Evolutionary conservation across 2,329 filamentous ascomycete genomes (phyloP), one percentile per base, ranked within the genome.

Genomic region (Beauveria australis): DNA sequence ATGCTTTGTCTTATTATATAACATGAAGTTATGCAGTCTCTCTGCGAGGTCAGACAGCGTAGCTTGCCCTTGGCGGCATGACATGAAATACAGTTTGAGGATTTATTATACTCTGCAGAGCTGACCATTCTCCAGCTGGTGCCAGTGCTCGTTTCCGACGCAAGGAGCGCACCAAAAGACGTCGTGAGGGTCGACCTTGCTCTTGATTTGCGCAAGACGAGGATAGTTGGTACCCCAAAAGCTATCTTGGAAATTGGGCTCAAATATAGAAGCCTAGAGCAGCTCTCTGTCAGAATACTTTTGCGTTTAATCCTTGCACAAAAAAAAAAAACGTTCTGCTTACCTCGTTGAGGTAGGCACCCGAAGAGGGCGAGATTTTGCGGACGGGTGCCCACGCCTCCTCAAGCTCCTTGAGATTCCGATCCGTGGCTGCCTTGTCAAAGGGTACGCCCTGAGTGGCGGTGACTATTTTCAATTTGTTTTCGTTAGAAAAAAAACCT

Each of bases 141-240:
- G 55, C 75, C 76, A 79, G 0, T 67, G 65, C 49, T 79, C 76
- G 57, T 73, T 78, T 0, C 79, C 78, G 0, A 81, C 77, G 59
- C 78, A 81, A 0, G 77, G 73, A 14, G 73, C 65, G 61, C 79
- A 81, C 72, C 78, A 80, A 16, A 83, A 75, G 1, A 81, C 71
- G 55, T 79, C 78, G 0, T 68, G 60, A 0, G 79, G 79, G 62
- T 83, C 79, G n/a, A 79, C 67, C 1, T 63, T 49, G 14, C 71
- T 70, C 69, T 83, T 82, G 57, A 82, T 77, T 14, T 66, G 51
- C 0, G 77, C 64, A 3, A 82, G 67, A 2, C 72, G 71, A 16
- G 71, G 65, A 63, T 82, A 82, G 51, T 81, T 80, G 12, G 66
- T 65, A 0, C 75, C 76, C 76, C 76, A 79, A 63, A 78, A 79